Evolutionary conservation across 805 yeast genomes (phyloP).

Genomic region (Cyberlindnera subsufficiens): DNA sequence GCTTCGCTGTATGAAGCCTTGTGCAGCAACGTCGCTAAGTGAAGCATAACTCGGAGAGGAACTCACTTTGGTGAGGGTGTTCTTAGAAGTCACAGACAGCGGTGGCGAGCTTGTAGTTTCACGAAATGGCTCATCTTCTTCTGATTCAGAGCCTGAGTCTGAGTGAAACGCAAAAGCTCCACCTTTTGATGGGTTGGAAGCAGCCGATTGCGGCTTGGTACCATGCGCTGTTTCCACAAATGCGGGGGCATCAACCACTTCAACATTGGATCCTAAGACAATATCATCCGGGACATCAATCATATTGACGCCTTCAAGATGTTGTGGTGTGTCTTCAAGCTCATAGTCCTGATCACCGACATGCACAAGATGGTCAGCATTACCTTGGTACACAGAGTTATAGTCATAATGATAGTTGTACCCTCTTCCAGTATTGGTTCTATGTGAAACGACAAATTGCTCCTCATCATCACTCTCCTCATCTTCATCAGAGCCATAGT

Average conservation of each 20-base stretch:
- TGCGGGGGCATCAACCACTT: conserved; percentile 12
- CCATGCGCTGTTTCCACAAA: conserved; percentile 1
- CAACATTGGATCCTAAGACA: conserved; percentile 22
- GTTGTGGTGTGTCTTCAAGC: conserved; percentile 19
- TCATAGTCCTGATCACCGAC: conserved; percentile 14
- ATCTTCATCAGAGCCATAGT: conserved; percentile 66
- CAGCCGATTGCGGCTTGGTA: neutral
- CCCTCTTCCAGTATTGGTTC: conserved; percentile 66
- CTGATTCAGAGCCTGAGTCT: conserved; percentile 24
- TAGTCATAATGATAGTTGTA: conserved; percentile 77
- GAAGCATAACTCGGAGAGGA: conserved; percentile 37
- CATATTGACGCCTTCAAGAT: conserved; percentile 22
- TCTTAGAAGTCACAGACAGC: conserved; percentile 5
- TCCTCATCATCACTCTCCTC: conserved; percentile 38
- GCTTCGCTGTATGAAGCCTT: conserved; percentile 25
- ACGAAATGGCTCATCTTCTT: neutral
- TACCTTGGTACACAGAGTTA: conserved; percentile 65
- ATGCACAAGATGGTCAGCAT: conserved; percentile 22
- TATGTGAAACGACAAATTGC: conserved; percentile 57
- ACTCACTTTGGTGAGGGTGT: conserved; percentile 14
- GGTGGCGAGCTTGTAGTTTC: neutral
- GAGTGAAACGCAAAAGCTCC: conserved; percentile 9
- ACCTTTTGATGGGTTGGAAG: neutral
- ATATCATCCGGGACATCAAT: conserved; percentile 25
- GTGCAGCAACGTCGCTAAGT: conserved; percentile 46